These are phyloP conservation scores for Aspergillus fructus DNA, from an alignment of 2,329 filamentous ascomycete genomes.

Conservation along the genomic window DNA sequence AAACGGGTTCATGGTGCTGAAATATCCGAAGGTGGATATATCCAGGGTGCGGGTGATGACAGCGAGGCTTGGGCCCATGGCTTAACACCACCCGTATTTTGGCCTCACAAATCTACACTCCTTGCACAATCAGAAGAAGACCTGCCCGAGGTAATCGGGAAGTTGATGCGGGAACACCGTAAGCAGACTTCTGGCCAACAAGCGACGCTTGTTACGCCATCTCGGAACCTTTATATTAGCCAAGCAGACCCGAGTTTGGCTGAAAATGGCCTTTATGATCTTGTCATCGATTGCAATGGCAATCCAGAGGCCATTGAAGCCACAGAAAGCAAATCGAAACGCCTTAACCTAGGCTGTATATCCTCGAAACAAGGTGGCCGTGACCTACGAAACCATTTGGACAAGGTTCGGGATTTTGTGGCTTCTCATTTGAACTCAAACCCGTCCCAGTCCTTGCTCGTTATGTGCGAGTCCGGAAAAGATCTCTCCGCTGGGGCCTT, in stretches of 20 bases:
- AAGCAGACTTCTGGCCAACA: constrained; percentile 19
- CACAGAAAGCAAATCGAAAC: constrained; percentile 39
- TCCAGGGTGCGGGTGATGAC: constrained; percentile 94
- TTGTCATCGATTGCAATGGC: constrained; percentile 44
- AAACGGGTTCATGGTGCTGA: constrained; percentile 68
- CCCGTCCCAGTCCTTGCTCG: constrained; percentile 44
- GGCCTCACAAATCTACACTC: constrained; percentile 64
- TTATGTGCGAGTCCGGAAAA: constrained; percentile 74
- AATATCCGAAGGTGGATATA: constrained; percentile 70
- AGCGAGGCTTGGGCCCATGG: constrained; percentile 88
- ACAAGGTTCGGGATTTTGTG: constrained; percentile 61
- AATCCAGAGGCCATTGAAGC: constrained; percentile 31
- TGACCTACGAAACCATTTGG: constrained; percentile 72
- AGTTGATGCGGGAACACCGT: constrained; percentile 37
- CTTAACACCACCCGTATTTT: constrained; percentile 76
- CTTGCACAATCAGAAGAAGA: constrained; percentile 66
- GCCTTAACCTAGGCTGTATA: constrained; percentile 62
- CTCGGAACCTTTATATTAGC: constrained; percentile 35
- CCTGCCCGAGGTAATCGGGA: constrained; percentile 52
- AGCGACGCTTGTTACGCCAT: constrained; percentile 38
- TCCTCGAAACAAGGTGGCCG: constrained; percentile 76
- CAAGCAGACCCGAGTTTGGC: constrained; percentile 30
- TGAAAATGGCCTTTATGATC: constrained; percentile 44
- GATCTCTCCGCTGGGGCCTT: constrained; percentile 78
- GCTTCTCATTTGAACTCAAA: constrained; percentile 31